Evolutionary conservation across 306 rosid genomes (phyloP), one percentile per base, ranked within the genome.

Genomic region (Vigna unguiculata): DNA sequence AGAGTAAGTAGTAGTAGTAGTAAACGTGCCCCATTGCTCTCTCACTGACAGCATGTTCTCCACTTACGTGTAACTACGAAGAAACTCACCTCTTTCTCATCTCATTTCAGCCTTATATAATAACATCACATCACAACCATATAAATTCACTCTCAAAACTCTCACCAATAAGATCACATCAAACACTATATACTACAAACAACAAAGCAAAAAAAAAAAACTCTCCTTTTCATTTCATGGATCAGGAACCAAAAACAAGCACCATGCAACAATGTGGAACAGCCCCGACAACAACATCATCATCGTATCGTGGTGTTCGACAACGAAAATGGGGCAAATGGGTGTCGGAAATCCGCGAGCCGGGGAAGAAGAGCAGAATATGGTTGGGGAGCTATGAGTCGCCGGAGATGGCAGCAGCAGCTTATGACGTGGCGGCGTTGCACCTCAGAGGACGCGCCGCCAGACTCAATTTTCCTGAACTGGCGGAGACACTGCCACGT

Each of bases 261-360:
- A 60, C 9, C 43, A 76, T 60, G 68, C 84, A 77, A n/a, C 63
- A 71, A 47, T 14, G 71, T 17, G 74, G n/a, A 38, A 63, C 49
- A 28, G 24, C 74, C 10, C 78, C 84, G 0, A 25, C 38, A 2
- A 22, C n/a, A 53, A 10, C 13, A 7, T 1, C 65, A 59, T 22
- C 54, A 8, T 48, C 84, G 0, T 93, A 86, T 13, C 54, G 89
- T 9, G 98, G 98, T 6, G 98, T 93, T 12, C 84, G 98, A 1
- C 87, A 88, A 83, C 70, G 98, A 40, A 93, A 91, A 72, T 94
- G 98, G 98, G 98, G 98, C 0, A 94, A 94, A 82, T 94, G 96
- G 91, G 97, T 94, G 38, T 94, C 95, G 21, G 98, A 94, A 82
- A 90, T 94, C 47, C 85, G 98, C 0, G 95, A 91, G 25, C 98